A percentile compares a stretch with the other conserved stretches of the same genome.
These are phyloP conservation scores for Metschnikowia anglica DNA, from an alignment of 805 yeast species.

Conservation along the genomic window DNA sequence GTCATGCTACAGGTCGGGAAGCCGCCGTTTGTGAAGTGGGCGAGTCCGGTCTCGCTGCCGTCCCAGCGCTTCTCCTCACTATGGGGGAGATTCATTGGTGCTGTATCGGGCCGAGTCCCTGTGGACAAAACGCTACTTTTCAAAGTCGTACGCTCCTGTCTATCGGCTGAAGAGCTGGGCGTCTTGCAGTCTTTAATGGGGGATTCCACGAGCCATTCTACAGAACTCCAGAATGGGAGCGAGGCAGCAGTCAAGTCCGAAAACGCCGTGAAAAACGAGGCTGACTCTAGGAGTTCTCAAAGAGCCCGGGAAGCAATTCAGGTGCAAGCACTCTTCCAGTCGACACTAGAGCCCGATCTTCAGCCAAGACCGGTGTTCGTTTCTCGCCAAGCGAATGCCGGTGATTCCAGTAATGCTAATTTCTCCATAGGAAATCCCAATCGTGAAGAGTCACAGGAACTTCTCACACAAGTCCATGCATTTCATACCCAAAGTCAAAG, in stretches of 20 bases:
- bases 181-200: not conserved
- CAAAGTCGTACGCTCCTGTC: not conserved
- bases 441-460: slow-evolving; percentile 3
- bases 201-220: slow-evolving; percentile 12
- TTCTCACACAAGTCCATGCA: slow-evolving; percentile 13
- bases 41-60: not conserved
- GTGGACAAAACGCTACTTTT: slow-evolving; percentile 3
- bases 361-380: no score
- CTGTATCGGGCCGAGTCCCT: slow-evolving; percentile 1
- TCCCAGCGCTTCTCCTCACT: slow-evolving; percentile 1
- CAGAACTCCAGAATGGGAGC: slow-evolving; percentile 1
- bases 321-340: no score
- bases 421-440: not conserved
- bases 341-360: no score
- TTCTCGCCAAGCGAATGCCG: no score
- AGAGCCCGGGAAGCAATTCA: no score
- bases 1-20: slow-evolving; percentile 4
- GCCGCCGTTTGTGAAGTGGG: slow-evolving; percentile 2
- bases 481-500: not conserved
- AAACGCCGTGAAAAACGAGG: no score
- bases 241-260: not conserved
- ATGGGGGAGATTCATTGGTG: slow-evolving; percentile 7
- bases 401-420: no score
- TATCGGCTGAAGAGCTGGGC: not conserved
- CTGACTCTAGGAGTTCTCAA: no score